Conservation (phyloP, 2,329 filamentous ascomycete species). For the Diaporthe vaccinii region DNA sequence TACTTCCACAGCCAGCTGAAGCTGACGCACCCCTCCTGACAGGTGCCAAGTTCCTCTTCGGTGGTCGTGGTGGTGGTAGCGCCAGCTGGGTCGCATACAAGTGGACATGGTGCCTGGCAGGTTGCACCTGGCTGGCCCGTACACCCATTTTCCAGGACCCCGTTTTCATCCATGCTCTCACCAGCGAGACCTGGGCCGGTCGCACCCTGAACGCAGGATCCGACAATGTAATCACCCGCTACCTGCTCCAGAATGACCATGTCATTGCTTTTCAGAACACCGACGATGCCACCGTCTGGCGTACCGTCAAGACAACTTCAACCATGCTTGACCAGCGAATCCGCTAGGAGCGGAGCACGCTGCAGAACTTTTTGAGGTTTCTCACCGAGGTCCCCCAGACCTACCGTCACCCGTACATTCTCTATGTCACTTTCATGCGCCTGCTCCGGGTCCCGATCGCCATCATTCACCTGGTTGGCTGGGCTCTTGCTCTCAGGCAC, state of each 20-base stretch:
- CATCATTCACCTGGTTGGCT: conserved; percentile 20
- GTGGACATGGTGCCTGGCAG: conserved; percentile 34
- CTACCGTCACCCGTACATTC: conserved; percentile 21
- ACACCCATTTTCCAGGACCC: conserved; percentile 29
- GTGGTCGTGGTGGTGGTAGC: conserved; percentile 23
- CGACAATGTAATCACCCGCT: conserved; percentile 26
- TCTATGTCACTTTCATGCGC: conserved; percentile 12
- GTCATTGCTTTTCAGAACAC: conserved; percentile 13
- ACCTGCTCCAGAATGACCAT: conserved; percentile 2
- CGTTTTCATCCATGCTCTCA: not conserved
- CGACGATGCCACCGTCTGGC: conserved; percentile 20
- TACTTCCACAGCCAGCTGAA: not conserved
- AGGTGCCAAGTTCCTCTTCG: conserved; percentile 31
- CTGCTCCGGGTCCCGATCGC: conserved; percentile 11
- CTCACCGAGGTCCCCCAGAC: conserved; percentile 23
- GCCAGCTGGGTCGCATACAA: conserved; percentile 20
- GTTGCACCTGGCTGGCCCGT: conserved; percentile 31
- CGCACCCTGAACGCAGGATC: conserved; percentile 9
- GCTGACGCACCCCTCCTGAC: not conserved
- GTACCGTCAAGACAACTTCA: conserved; percentile 11
- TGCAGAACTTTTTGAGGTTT: conserved; percentile 23
- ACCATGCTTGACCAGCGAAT: conserved; percentile 34
- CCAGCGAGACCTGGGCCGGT: conserved; percentile 10
- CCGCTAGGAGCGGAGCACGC: conserved; percentile 33
- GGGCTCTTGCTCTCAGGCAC: conserved; percentile 6